A percentile compares a stretch with the other conserved stretches of the same genome.
phyloP scores from a whole-genome alignment of 2,329 filamentous ascomycete genomes.

The Nemania serpens region DNA sequence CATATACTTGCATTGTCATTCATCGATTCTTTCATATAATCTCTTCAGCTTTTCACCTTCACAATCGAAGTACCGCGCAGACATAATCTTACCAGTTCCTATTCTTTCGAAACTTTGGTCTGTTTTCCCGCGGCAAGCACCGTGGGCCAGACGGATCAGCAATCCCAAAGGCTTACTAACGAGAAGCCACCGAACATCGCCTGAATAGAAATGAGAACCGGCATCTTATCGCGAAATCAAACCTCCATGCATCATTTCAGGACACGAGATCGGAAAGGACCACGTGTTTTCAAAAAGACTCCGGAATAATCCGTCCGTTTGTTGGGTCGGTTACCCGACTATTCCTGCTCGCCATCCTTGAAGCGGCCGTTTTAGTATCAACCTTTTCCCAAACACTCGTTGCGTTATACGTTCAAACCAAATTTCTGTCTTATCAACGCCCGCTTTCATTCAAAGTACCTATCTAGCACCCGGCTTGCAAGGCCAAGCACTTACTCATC shows the following conservation, averaged over 20 bases:
- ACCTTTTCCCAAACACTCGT: neutral
- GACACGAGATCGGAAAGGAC: neutral
- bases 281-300: neutral
- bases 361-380: neutral
- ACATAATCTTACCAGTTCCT: neutral
- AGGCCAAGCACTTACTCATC: constrained; percentile 19
- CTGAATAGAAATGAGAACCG: neutral
- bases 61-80: neutral
- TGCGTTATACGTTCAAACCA: neutral
- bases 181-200: neutral
- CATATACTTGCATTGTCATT: constrained; percentile 1
- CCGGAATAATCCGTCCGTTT: neutral
- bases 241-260: neutral
- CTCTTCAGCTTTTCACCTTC: neutral
- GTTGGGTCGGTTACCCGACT: neutral
- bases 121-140: neutral
- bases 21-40: neutral
- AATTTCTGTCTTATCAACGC: neutral
- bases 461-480: constrained; percentile 10
- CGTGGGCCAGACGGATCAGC: neutral
- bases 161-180: neutral
- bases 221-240: neutral
- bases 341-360: neutral
- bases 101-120: neutral
- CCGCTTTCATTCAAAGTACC: neutral